phyloP scores from a whole-genome alignment of 2,329 filamentous ascomycete species.

The Cladorrhinum sp. region DNA sequence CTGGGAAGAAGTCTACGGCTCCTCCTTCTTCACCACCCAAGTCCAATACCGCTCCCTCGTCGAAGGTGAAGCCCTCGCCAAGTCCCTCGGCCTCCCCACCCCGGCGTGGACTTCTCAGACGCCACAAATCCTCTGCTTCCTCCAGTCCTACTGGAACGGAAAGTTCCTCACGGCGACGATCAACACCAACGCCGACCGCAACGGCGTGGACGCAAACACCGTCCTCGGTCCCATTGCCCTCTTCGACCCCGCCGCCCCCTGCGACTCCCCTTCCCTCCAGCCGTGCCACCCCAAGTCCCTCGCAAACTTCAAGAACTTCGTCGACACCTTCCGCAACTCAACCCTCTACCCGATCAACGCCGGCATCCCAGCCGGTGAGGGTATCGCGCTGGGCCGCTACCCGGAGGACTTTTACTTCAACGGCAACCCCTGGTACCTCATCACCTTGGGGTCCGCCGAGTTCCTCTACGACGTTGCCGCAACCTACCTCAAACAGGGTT shows the following conservation, averaged over 20 bases:
- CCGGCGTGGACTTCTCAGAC: conserved; percentile 50
- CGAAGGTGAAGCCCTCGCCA: conserved; percentile 51
- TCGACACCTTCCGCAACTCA: conserved; percentile 66
- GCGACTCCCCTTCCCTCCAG: conserved; percentile 69
- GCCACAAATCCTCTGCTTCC: conserved; percentile 67
- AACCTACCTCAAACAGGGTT: conserved; percentile 62
- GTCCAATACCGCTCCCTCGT: conserved; percentile 57
- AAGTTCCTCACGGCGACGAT: conserved; percentile 55
- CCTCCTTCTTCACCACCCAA: conserved; percentile 76
- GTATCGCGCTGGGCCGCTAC: conserved; percentile 63
- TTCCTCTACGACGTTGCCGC: conserved; percentile 73
- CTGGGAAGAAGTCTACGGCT: conserved; percentile 76
- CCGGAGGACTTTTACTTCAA: conserved; percentile 69
- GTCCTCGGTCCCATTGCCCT: conserved; percentile 62
- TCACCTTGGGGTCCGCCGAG: conserved; percentile 72
- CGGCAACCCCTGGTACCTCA: conserved; percentile 78
- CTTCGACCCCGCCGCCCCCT: conserved; percentile 64
- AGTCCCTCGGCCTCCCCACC: conserved; percentile 46
- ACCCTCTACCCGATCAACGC: conserved; percentile 65
- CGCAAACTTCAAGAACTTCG: conserved; percentile 72
- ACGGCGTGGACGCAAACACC: conserved; percentile 60
- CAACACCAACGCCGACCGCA: conserved; percentile 42
- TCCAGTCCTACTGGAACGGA: conserved; percentile 59
- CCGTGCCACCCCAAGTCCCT: conserved; percentile 67
- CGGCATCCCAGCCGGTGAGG: conserved; percentile 55